Evolutionary conservation across 1,284 basidiomycete genomes (phyloP), one percentile per base, ranked within the genome.

Genomic region (Cryptococcus maquisensis): DNA sequence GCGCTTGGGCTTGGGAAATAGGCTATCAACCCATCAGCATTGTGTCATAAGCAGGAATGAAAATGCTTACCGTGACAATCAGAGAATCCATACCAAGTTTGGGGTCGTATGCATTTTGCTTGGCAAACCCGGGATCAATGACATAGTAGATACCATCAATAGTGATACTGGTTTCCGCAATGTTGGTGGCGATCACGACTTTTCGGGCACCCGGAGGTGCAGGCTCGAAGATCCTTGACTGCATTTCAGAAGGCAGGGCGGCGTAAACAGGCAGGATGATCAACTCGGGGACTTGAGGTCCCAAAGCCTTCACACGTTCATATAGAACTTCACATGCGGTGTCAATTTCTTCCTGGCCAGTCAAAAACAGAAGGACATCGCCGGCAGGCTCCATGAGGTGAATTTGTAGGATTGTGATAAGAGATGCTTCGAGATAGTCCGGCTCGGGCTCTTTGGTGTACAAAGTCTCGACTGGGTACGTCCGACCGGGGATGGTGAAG

Each of bases 141-240:
- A 99, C 95, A 67, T 98, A 99, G 81, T 97, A 98, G 69, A 99
- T 94, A 32, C 94, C 95, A 47, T 95, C 92, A 68, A 98, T 98
- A 13, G 96, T 98, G 71, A 98, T 82, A 78, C 89, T 93, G 9
- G 96, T 98, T 79, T 99, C 96, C 8, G 96, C 96, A 56, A 98
- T 95, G 77, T 98, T 99, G 32, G 96, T 99, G 4, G 96, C 95
- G 61, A 99, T 88, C 65, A 98, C 91, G 57, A 96, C 92, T 78
- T 98, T 98, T 57, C 96, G 87, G 16, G 93, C 86, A 36, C 95
- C 96, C 3, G 93, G 92, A 13, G 95, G 95, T 0, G 96, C 90
- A 0, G 95, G 93, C 61, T 98, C 96, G 75, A 99, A 99, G 49
- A 99, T 96, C 40, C 89, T 83, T 3, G 91, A 93, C 76, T 99